phyloP scores from a whole-genome alignment of 768 basidiomycete genomes.

The Hysterangium stoloniferum region DNA sequence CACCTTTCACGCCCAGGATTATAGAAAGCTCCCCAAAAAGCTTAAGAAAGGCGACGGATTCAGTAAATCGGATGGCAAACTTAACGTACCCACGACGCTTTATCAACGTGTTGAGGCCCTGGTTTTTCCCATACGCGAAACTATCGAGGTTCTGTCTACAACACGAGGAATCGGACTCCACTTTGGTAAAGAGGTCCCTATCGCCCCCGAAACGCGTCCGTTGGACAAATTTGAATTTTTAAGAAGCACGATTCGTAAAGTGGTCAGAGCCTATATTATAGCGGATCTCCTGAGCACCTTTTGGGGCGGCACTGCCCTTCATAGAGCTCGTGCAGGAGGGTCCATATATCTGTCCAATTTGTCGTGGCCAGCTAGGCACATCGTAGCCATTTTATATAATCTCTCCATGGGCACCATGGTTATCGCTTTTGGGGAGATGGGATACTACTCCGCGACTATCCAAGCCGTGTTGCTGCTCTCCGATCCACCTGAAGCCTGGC shows the following conservation, averaged over 20 bases:
- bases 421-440: slow-evolving; percentile 37
- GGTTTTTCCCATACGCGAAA: too few relatives aligned
- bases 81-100: too few relatives aligned
- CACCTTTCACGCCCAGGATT: too few relatives aligned
- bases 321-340: slow-evolving; percentile 28
- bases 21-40: too few relatives aligned
- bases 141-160: slow-evolving; percentile 9
- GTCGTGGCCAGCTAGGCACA: slow-evolving; percentile 26
- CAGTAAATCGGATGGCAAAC: too few relatives aligned
- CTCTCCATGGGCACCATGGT: slow-evolving; percentile 35
- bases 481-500: too few relatives aligned
- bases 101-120: too few relatives aligned
- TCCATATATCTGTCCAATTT: slow-evolving; percentile 31
- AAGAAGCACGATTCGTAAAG: slow-evolving; percentile 25
- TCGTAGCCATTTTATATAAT: slow-evolving; percentile 38
- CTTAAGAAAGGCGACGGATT: too few relatives aligned
- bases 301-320: slow-evolving; percentile 34
- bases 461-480: slow-evolving; percentile 38
- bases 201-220: slow-evolving; percentile 19
- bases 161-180: slow-evolving; percentile 13
- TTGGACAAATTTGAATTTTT: slow-evolving; percentile 32
- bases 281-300: slow-evolving; percentile 39
- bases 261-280: slow-evolving; percentile 28
- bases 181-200: slow-evolving; percentile 7
- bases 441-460: slow-evolving; percentile 36